Base-by-base conservation (phyloP, 495 filamentous ascomycete genomes). In the Aspergillus sclerotioniger region DNA sequence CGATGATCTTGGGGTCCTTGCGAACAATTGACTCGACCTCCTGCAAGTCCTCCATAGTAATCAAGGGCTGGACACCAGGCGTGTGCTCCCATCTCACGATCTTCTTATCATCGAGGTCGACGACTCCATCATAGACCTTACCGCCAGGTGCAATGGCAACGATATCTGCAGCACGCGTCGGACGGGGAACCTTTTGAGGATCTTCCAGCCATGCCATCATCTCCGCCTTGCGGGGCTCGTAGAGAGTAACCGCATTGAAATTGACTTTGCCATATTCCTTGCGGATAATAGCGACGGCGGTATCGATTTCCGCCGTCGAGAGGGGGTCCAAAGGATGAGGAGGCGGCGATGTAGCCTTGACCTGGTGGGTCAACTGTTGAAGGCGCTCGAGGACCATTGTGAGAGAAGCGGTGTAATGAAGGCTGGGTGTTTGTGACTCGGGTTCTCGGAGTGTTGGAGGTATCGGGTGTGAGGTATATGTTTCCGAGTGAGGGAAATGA, bases 21-120 rank as follows among this genome's bases (percentile, higher is more conserved):
- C 93, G 82, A 39, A 86, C 83, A 43, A 92, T 73, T 62, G 85
- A 81, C 70, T 97, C 92, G n/a, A 96, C 92, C 44, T 87, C 80
- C 68, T 92, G 87, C 37, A 96, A 77, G 65, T 97, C 92, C 68
- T 96, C 91, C 90, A 96, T 95, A 1, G 91, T 96, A 67, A 97
- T 96, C 62, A 96, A 80, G 19, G 92, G 92, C 75, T 97, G 92
- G 45, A 93, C 85, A 31, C 89, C 89, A 19, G 89, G 85, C 3
- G 90, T 82, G 39, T 84, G 75, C 62, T 90, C 83, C 92, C 92
- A 97, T 39, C 83, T 75, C 6, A 85, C 65, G 56, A 96, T 83
- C 71, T 87, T 87, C 54, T 78, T 82, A 62, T 83, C 76, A n/a
- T 84, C 73, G 53, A 96, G 67, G 65, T 96, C 86, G 8, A 96